These are phyloP conservation scores for Luvunga scandens DNA, from an alignment of 345 rosid species.

Conservation along the genomic window DNA sequence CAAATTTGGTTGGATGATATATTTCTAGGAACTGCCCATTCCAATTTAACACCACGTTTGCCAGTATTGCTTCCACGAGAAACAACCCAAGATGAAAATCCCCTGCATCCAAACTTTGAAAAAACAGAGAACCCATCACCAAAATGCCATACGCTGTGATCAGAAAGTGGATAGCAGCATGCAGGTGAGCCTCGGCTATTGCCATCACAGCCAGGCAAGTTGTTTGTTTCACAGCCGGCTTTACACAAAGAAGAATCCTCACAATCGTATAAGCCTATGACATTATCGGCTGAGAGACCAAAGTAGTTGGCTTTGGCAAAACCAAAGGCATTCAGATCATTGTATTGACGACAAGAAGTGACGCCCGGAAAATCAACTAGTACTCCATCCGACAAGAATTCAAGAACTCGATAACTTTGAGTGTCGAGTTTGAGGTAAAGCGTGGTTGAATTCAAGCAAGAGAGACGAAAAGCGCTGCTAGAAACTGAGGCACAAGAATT, in stretches of 20 bases:
- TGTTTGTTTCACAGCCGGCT: conserved; percentile 58
- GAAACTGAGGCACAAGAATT: conserved; percentile 38
- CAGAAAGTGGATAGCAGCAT: conserved; percentile 84
- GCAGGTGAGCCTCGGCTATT: conserved; percentile 43
- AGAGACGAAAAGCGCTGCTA: conserved; percentile 39
- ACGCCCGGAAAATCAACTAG: conserved; percentile 63
- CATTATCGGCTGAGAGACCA: conserved; percentile 62
- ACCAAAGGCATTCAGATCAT: conserved; percentile 56
- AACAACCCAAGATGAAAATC: conserved; percentile 77
- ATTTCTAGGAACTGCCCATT: conserved; percentile 74
- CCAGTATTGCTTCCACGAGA: conserved; percentile 50
- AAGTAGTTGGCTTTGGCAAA: conserved; percentile 45
- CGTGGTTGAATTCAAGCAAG: conserved; percentile 61
- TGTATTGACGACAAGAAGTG: conserved; percentile 62
- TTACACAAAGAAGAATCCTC: conserved; percentile 85
- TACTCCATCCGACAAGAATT: conserved; percentile 67
- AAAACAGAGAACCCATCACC: conserved; percentile 68
- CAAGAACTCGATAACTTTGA: conserved; percentile 46
- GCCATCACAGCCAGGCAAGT: conserved; percentile 63
- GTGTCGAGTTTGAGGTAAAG: conserved; percentile 51
- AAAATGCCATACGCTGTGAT: conserved; percentile 56
- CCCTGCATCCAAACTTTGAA: conserved; percentile 73
- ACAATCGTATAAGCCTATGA: conserved; percentile 73
- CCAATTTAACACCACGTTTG: conserved; percentile 74
- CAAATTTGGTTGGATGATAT: conserved; percentile 36